phyloP scores from a whole-genome alignment of 805 yeast species.

The Lachancea waltii region DNA sequence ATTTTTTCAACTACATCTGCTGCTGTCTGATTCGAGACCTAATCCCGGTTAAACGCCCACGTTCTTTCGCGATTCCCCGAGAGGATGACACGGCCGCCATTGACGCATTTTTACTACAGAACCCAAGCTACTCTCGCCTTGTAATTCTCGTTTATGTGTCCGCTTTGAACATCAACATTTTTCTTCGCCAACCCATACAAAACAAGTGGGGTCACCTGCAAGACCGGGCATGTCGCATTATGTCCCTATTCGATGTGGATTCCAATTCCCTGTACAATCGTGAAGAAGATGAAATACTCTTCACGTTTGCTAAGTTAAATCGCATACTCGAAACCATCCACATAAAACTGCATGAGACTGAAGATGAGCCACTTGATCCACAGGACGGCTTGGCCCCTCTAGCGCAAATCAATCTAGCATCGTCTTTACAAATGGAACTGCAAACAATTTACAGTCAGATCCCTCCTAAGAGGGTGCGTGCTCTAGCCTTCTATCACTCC shows the following conservation, averaged over 20 bases:
- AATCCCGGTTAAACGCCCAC: slow-evolving; percentile 53
- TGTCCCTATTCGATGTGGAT: slow-evolving; percentile 6
- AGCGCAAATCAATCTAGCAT: slow-evolving; percentile 24
- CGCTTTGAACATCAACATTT: slow-evolving; percentile 57
- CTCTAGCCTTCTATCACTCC: slow-evolving; percentile 49
- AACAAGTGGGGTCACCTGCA: slow-evolving; percentile 48
- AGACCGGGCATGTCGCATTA: slow-evolving; percentile 17
- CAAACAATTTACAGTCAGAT: slow-evolving; percentile 36
- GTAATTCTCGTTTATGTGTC: slow-evolving; percentile 50
- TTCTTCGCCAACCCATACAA: slow-evolving; percentile 55
- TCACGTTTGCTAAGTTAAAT: slow-evolving; percentile 53
- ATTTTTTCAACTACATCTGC: slow-evolving; percentile 58
- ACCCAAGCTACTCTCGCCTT: slow-evolving; percentile 11
- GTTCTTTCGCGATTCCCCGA: slow-evolving; percentile 32
- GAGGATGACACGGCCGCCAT: slow-evolving; percentile 21
- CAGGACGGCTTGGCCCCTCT: slow-evolving; percentile 1
- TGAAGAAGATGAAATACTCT: slow-evolving; percentile 43
- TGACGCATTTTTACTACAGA: slow-evolving; percentile 9
- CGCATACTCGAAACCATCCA: slow-evolving; percentile 57
- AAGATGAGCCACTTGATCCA: slow-evolving; percentile 34
- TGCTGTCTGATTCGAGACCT: slow-evolving; percentile 67
- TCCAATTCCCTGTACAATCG: slow-evolving; percentile 17
- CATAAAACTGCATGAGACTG: slow-evolving; percentile 39
- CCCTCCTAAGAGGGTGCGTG: slow-evolving; percentile 34
- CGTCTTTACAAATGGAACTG: slow-evolving; percentile 43